Percentiles rank a stretch among this genome's conserved stretches.
These are phyloP conservation scores for Dicorynia guianensis DNA, from an alignment of 306 rosid genomes.

Conservation along the genomic window DNA sequence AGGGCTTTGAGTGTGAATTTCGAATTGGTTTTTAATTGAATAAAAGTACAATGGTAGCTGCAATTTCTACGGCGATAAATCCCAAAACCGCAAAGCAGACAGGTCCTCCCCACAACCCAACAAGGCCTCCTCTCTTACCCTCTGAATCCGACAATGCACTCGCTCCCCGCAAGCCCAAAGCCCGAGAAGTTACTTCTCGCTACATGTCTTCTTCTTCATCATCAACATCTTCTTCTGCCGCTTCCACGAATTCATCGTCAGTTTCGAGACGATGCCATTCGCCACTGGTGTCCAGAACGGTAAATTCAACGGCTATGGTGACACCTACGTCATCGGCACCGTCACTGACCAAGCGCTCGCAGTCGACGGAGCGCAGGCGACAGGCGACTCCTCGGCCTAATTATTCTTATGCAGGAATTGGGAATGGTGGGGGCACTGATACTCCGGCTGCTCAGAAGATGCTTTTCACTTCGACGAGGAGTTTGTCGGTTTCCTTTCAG, in stretches of 20 bases:
- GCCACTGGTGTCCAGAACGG: slow-evolving; percentile 62
- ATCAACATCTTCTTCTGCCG: slow-evolving; percentile 47
- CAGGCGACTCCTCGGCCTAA: slow-evolving; percentile 62
- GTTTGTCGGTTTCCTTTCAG: slow-evolving; percentile 91
- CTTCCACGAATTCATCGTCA: slow-evolving; percentile 51
- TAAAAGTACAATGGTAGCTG: slow-evolving; percentile 68
- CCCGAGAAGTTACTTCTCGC: slow-evolving; percentile 81
- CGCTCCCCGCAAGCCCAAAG: slow-evolving; percentile 61
- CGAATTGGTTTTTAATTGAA: slow-evolving; percentile 35
- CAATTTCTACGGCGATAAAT: slow-evolving; percentile 65
- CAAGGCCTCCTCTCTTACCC: slow-evolving; percentile 64
- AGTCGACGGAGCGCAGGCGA: slow-evolving; percentile 65
- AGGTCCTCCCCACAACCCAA: slow-evolving; percentile 50
- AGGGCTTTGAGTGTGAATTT: slow-evolving; percentile 40
- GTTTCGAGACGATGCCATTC: slow-evolving; percentile 64
- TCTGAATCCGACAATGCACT: slow-evolving; percentile 76
- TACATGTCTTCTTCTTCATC: slow-evolving; percentile 72
- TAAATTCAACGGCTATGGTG: slow-evolving; percentile 40
- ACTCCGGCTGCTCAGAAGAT: slow-evolving; percentile 76
- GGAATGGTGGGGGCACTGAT: slow-evolving; percentile 40
- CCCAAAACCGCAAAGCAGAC: slow-evolving; percentile 55
- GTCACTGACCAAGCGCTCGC: slow-evolving; percentile 58
- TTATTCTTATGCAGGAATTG: slow-evolving; percentile 48
- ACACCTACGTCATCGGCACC: slow-evolving; percentile 48
- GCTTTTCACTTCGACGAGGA: slow-evolving; percentile 82